These are phyloP conservation scores for Fomitopsis pulvina DNA, from an alignment of 768 basidiomycete genomes.

Conservation along the genomic window DNA sequence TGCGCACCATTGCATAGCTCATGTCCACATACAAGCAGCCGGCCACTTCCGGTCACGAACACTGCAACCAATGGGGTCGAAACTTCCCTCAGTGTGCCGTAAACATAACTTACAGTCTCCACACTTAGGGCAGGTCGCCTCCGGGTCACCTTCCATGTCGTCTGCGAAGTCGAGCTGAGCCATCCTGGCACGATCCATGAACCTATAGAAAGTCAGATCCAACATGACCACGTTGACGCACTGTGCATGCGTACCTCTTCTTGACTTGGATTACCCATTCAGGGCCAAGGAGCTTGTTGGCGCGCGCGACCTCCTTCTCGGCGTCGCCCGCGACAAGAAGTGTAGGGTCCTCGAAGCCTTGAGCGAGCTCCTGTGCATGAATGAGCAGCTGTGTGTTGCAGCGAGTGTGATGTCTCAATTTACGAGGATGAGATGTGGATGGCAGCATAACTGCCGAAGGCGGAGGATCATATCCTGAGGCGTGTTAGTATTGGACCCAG, in stretches of 20 bases:
- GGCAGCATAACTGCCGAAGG: conserved; percentile 66
- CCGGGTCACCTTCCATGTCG: conserved; percentile 39
- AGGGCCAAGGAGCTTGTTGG: conserved; percentile 37
- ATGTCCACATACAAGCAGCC: conserved; percentile 61
- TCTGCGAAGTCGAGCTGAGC: conserved; percentile 41
- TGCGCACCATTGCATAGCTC: conserved; percentile 53
- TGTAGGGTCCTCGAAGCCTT: conserved; percentile 45
- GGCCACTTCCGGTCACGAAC: conserved; percentile 43
- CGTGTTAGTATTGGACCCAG: background rate
- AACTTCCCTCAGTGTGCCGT: background rate
- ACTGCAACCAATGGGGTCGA: conserved; percentile 24
- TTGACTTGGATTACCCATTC: conserved; percentile 36
- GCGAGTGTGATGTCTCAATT: background rate
- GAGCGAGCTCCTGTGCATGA: conserved; percentile 30
- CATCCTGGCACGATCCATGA: conserved; percentile 41
- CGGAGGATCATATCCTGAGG: conserved; percentile 65
- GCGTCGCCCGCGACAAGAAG: conserved; percentile 38
- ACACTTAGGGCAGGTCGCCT: conserved; percentile 57
- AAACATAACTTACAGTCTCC: conserved; percentile 39
- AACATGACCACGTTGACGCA: background rate
- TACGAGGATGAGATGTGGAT: conserved; percentile 66
- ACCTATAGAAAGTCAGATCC: conserved; percentile 23
- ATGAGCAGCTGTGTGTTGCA: background rate
- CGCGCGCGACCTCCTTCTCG: conserved; percentile 54
- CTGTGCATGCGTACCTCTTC: conserved; percentile 22